Conservation (phyloP, 306 rosid genomes). For the Potentilla sterilis region DNA sequence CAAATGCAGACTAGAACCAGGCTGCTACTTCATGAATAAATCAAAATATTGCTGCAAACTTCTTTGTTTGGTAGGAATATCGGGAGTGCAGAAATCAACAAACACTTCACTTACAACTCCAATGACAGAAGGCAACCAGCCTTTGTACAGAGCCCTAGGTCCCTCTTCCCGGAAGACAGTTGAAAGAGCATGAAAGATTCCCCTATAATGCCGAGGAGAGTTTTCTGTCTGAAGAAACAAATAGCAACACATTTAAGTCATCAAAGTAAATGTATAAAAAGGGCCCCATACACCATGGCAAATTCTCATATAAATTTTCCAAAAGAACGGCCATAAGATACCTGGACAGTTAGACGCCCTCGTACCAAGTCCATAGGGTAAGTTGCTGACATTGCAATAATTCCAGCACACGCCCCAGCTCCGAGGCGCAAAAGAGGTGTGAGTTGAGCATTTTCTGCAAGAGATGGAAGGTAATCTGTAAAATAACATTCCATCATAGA, state of each 20-base stretch:
- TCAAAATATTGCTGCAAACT: background rate
- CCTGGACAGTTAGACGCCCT: constrained; percentile 71
- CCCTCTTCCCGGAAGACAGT: constrained; percentile 70
- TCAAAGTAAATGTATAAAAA: constrained; percentile 7
- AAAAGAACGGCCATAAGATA: constrained; percentile 17
- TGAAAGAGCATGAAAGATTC: constrained; percentile 62
- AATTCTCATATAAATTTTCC: constrained; percentile 12
- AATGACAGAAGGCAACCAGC: constrained; percentile 73
- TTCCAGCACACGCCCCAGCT: constrained; percentile 79
- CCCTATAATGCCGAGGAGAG: constrained; percentile 61
- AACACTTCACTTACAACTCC: constrained; percentile 58
- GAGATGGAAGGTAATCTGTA: constrained; percentile 1
- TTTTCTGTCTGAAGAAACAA: constrained; percentile 41
- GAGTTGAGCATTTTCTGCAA: constrained; percentile 62
- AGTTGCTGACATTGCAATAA: constrained; percentile 78
- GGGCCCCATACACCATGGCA: background rate
- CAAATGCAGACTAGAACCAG: background rate
- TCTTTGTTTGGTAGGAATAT: background rate
- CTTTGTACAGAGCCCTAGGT: constrained; percentile 58
- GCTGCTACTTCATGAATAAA: background rate
- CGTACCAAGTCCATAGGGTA: constrained; percentile 71
- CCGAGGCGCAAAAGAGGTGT: constrained; percentile 68
- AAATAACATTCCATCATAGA: background rate
- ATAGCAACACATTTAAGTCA: constrained; percentile 15
- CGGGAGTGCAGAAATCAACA: background rate